Percentiles rank a stretch among this genome's conserved stretches.
phyloP scores from a whole-genome alignment of 2,329 filamentous ascomycete genomes.

The Hypoxylon sp. region DNA sequence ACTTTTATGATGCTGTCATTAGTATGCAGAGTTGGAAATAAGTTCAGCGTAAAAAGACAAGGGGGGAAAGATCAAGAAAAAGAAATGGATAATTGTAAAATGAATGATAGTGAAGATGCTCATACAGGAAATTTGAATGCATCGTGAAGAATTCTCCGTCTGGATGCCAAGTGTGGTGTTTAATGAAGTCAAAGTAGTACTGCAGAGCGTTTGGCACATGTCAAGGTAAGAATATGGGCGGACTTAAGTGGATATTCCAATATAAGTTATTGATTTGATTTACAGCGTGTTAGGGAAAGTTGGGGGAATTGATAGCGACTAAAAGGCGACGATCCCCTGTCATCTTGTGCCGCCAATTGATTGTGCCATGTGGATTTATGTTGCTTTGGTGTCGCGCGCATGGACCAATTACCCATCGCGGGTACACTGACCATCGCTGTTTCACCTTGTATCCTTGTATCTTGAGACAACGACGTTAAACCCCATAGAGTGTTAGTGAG shows the following conservation, averaged over 20 bases:
- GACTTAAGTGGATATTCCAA: conserved; percentile 9
- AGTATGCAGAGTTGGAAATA: conserved; percentile 11
- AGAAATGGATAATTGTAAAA: not conserved
- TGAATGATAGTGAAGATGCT: conserved; percentile 1
- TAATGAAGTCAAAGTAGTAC: conserved; percentile 31
- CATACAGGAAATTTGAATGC: conserved; percentile 25
- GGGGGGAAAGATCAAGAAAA: not conserved
- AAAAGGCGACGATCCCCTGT: conserved; percentile 23
- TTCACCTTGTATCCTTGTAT: not conserved
- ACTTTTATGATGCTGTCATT: conserved; percentile 18
- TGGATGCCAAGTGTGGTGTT: conserved; percentile 27
- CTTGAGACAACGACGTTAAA: not conserved
- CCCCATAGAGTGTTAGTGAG: conserved; percentile 1
- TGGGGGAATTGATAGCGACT: not conserved
- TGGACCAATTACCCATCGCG: conserved; percentile 6
- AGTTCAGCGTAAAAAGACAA: not conserved
- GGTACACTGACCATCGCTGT: not conserved
- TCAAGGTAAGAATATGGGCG: too few relatives aligned
- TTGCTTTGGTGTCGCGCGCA: conserved; percentile 2
- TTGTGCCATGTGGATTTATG: conserved; percentile 18
- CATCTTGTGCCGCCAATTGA: conserved; percentile 13
- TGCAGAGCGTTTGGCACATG: conserved; percentile 22
- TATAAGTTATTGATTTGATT: conserved; percentile 17
- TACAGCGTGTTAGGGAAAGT: not conserved
- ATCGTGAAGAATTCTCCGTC: conserved; percentile 20